These are phyloP conservation scores for Dipodascus albidus DNA, from an alignment of 805 yeast species.

Conservation along the genomic window DNA sequence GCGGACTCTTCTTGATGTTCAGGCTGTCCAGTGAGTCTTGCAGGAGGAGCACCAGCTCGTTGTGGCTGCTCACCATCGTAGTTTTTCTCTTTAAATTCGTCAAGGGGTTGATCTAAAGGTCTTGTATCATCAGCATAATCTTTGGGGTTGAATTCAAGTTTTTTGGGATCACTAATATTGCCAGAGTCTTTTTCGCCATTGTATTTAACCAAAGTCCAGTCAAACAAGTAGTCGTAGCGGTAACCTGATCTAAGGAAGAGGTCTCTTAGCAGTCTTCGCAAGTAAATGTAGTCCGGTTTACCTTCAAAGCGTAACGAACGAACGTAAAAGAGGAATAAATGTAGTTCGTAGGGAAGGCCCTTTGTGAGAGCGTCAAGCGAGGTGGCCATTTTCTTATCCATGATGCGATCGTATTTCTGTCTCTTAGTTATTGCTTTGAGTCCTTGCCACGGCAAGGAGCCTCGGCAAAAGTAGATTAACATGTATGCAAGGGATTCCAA, in stretches of 20 bases:
- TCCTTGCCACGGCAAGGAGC: conserved; percentile 98
- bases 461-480: conserved; percentile 86
- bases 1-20: neutral
- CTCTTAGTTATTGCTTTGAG: conserved; percentile 95
- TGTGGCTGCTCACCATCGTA: neutral
- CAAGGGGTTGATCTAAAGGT: neutral
- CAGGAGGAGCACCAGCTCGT: neutral
- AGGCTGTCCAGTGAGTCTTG: neutral
- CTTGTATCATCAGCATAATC: neutral
- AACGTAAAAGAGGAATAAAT: conserved; percentile 77
- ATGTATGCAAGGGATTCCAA: conserved; percentile 95
- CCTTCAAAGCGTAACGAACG: conserved; percentile 89
- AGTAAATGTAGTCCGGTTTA: conserved; percentile 85
- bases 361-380: conserved; percentile 77
- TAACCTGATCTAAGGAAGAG: conserved; percentile 79
- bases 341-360: conserved; percentile 86
- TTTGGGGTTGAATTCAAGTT: neutral
- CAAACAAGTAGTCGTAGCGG: conserved; percentile 87
- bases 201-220: conserved; percentile 87
- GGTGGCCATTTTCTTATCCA: conserved; percentile 89
- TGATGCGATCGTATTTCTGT: conserved; percentile 91
- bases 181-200: conserved; percentile 7
- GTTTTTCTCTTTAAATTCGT: neutral
- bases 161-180: neutral
- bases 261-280: conserved; percentile 83